Conservation (phyloP, 495 filamentous ascomycete species). For the Penicillium diatomitis region DNA sequence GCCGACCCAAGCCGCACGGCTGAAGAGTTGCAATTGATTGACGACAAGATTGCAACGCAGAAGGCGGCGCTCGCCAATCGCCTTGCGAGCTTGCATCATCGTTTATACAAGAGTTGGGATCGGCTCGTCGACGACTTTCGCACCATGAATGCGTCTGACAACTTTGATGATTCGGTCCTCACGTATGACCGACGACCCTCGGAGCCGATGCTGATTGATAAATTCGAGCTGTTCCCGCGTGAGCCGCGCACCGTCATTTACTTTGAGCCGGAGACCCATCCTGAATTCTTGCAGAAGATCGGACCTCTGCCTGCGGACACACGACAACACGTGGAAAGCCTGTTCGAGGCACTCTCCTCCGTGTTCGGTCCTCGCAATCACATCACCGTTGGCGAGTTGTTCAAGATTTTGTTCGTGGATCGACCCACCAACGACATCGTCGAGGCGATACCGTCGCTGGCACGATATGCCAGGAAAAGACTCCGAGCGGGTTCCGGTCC, state of each 20-base stretch:
- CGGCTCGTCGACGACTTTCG: conserved; percentile 18
- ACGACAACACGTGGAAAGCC: conserved; percentile 4
- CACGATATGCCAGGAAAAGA: conserved; percentile 18
- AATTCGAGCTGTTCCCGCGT: conserved; percentile 49
- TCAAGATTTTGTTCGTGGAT: conserved; percentile 17
- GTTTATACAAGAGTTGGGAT: conserved; percentile 3
- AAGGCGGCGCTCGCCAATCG: conserved; percentile 4
- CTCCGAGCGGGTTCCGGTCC: conserved; percentile 24
- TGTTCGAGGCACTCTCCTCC: conserved; percentile 20
- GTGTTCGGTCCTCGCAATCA: conserved; percentile 11
- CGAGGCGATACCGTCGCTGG: conserved; percentile 23
- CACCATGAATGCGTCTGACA: conserved; percentile 6
- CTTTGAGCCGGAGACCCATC: conserved; percentile 27
- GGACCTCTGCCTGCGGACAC: conserved; percentile 2
- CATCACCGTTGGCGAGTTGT: conserved; percentile 18
- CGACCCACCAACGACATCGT: conserved; percentile 23
- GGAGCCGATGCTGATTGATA: conserved; percentile 42
- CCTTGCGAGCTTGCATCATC: conserved; percentile 13
- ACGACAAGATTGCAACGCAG: conserved; percentile 14
- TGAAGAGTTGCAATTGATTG: conserved; percentile 20
- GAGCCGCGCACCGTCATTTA: conserved; percentile 21
- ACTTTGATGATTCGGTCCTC: conserved; percentile 38
- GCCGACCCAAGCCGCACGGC: conserved; percentile 20
- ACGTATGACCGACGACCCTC: conserved; percentile 56
- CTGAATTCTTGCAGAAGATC: conserved; percentile 9